phyloP scores from a whole-genome alignment of 2,329 filamentous ascomycete genomes.

The Parastagonospora nodorum region DNA sequence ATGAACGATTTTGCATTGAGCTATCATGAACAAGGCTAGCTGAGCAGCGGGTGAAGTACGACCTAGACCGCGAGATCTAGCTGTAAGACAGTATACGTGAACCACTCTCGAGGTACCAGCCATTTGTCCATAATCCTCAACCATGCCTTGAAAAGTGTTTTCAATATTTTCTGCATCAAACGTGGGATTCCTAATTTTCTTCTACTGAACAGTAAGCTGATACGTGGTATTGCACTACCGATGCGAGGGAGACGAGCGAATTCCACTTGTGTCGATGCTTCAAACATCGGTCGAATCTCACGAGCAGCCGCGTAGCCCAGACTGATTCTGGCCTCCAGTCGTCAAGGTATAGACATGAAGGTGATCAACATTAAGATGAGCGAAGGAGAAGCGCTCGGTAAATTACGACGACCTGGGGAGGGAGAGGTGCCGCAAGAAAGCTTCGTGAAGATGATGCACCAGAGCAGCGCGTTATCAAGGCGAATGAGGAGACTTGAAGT shows the following conservation, averaged over 20 bases:
- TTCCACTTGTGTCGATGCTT: neutral
- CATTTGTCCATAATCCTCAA: constrained; percentile 11
- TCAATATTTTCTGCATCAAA: constrained; percentile 14
- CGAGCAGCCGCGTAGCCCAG: constrained; percentile 15
- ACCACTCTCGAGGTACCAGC: constrained; percentile 1
- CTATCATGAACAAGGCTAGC: too few relatives aligned
- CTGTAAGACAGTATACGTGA: too few relatives aligned
- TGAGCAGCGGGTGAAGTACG: too few relatives aligned
- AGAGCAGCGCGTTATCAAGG: constrained; percentile 3
- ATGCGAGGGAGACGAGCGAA: neutral
- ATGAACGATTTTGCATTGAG: too few relatives aligned
- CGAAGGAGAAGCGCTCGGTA: constrained; percentile 26
- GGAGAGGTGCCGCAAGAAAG: constrained; percentile 25
- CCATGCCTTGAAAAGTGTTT: constrained; percentile 24
- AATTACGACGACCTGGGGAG: constrained; percentile 24
- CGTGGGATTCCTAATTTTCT: constrained; percentile 23
- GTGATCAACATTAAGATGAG: constrained; percentile 40
- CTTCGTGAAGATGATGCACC: constrained; percentile 7
- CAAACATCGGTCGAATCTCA: neutral
- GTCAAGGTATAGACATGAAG: constrained; percentile 16
- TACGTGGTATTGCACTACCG: neutral
- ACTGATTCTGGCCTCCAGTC: constrained; percentile 33
- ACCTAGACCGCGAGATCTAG: neutral
- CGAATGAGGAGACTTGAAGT: neutral
- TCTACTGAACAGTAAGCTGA: constrained; percentile 17